Base-by-base conservation (phyloP, 1,284 basidiomycete species). In the Heterobasidion irregulare region DNA sequence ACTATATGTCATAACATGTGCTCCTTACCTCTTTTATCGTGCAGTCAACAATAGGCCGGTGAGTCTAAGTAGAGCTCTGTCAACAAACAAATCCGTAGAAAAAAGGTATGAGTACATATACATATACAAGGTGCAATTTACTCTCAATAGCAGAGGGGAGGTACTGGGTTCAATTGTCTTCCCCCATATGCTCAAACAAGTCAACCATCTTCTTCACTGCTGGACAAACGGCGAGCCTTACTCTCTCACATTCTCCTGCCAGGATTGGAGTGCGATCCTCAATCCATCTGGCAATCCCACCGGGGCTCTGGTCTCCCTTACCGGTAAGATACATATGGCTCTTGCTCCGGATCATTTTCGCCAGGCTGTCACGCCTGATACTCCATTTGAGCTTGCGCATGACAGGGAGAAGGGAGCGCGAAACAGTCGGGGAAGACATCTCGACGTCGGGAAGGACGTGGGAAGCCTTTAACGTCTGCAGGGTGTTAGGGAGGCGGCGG, bases 221-320 rank as follows among this genome's bases (percentile, higher is more conserved):
- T 1, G 84, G 86, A 62, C 85, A 88, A 43, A 86, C 67, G 15
- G 84, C 84, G 34, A 87, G 72, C 55, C 84, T 69, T 15, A 86
- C 73, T 52, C 84, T 75, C 67, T 88, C 84, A 18, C 73, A 73
- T 58, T 86, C 84, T 51, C 74, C 70, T 13, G 83, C 70, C 50
- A 84, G 69, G 34, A 64, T 59, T 2, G 55, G 54, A 45, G 72
- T 71, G 53, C 70, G 67, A 8, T 75, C 78, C 54, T 83, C 82
- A 47, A 84, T 64, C 85, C 83, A 86, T 18, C 67, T 64, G 19
- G 72, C 72, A 53, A 82, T 70, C 38, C n/a, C 41, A 7, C 32
- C 45, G 18, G 16, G 32, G 18, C 46, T 26, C 13, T 48, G n/a
- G 34, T 9, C 19, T 47, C 44, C 67, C 68, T 45, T 56, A 62